Evolutionary conservation across 164 flowering plant genomes (phyloP).

Genomic region (Magnolia sinica): DNA sequence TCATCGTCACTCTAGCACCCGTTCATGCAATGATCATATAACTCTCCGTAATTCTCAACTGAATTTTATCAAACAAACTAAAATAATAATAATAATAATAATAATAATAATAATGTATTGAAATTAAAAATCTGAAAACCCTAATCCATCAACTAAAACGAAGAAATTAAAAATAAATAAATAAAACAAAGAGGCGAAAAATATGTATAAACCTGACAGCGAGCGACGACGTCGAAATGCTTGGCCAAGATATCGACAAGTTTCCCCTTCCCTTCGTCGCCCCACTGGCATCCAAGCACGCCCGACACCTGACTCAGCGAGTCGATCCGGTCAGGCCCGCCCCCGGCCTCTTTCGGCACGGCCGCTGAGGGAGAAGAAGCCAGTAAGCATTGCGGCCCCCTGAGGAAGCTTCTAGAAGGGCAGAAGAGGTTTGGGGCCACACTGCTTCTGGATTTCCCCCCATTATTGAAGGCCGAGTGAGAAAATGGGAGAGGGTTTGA

Average conservation of each 20-base stretch:
- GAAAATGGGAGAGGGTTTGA: conserved; percentile 13
- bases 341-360: conserved; percentile 23
- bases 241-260: conserved; percentile 88
- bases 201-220: conserved; percentile 64
- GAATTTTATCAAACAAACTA: background rate
- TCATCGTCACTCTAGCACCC: no score
- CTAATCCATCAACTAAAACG: background rate
- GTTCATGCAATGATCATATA: no score
- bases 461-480: conserved; percentile 8
- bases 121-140: background rate
- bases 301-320: conserved; percentile 84
- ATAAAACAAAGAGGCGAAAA: background rate
- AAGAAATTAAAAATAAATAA: background rate
- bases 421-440: background rate
- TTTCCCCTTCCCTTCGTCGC: conserved; percentile 96
- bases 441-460: background rate
- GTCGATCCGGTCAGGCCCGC: conserved; percentile 39
- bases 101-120: no score
- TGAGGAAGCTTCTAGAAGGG: conserved; percentile 3
- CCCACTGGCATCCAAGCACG: conserved; percentile 91
- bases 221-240: conserved; percentile 88
- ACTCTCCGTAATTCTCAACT: background rate
- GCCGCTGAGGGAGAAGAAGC: conserved; percentile 27
- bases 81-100: no score
- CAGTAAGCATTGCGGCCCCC: conserved; percentile 23